phyloP scores from a whole-genome alignment of 805 yeast genomes.

The Hanseniaspora pseudoguilliermondii region DNA sequence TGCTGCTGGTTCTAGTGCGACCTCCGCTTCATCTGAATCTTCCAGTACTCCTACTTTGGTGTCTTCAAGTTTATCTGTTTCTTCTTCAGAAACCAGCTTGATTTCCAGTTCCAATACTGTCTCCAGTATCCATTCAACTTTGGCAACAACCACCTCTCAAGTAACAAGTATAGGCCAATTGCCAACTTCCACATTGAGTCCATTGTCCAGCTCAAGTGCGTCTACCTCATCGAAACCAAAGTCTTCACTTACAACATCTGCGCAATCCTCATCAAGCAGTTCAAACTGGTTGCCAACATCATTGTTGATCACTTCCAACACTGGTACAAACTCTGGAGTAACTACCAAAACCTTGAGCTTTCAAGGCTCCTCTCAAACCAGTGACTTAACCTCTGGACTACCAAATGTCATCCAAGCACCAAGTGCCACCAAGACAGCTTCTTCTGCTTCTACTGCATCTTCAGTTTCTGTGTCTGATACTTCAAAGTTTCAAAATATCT shows the following conservation, averaged over 20 bases:
- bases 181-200: conserved; percentile 15
- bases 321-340: conserved; percentile 20
- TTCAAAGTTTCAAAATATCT: conserved; percentile 21
- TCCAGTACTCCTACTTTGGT: background rate
- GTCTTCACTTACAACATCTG: conserved; percentile 20
- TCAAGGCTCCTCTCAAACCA: background rate
- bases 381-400: conserved; percentile 28
- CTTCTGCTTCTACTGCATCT: background rate
- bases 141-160: conserved; percentile 13
- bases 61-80: background rate
- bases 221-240: conserved; percentile 18
- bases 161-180: conserved; percentile 7
- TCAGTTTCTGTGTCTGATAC: conserved; percentile 21
- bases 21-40: background rate
- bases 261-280: conserved; percentile 25
- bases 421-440: background rate
- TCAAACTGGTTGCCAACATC: conserved; percentile 20
- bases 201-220: conserved; percentile 15
- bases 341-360: background rate
- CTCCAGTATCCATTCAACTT: background rate
- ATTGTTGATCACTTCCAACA: conserved; percentile 22
- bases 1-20: conserved; percentile 1
- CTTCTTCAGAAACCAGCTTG: conserved; percentile 8
- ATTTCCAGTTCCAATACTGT: background rate
- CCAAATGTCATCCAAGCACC: conserved; percentile 31